A percentile compares a stretch with the other conserved stretches of the same genome.
Conservation (phyloP, 2,329 filamentous ascomycete genomes). For the Colletotrichum brevisporum region DNA sequence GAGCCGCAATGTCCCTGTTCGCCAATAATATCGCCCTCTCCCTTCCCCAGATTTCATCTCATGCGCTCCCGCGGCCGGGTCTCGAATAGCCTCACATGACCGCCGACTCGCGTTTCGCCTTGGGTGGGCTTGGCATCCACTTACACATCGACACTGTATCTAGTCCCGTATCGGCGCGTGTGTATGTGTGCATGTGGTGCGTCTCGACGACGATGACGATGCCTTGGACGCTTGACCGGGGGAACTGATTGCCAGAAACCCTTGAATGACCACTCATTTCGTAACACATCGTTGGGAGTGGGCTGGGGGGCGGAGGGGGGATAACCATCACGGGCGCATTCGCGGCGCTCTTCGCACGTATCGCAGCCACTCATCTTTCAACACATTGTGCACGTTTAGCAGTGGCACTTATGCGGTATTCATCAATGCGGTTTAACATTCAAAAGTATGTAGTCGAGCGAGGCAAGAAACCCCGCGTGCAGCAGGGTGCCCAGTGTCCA, state of each 20-base stretch:
- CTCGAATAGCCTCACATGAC: conserved; percentile 35
- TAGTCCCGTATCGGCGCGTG: too few relatives aligned
- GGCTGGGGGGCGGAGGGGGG: background rate
- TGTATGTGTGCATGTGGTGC: background rate
- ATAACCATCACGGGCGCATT: background rate
- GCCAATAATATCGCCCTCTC: background rate
- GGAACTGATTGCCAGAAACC: conserved; percentile 13
- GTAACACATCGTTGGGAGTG: conserved; percentile 25
- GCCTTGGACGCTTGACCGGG: background rate
- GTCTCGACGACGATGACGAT: background rate
- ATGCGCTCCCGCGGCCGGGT: conserved; percentile 1
- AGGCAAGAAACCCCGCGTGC: background rate
- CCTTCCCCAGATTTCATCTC: conserved; percentile 19
- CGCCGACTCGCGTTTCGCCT: conserved; percentile 28
- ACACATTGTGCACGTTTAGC: conserved; percentile 32
- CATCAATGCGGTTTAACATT: conserved; percentile 29
- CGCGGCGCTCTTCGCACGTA: conserved; percentile 10
- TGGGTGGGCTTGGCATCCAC: conserved; percentile 17
- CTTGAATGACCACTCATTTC: conserved; percentile 17
- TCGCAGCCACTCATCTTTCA: conserved; percentile 28
- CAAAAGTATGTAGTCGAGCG: conserved; percentile 15
- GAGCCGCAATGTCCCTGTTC: background rate
- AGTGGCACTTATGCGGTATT: conserved; percentile 19
- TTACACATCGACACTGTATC: background rate
- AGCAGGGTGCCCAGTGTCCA: too few relatives aligned